phyloP scores from a whole-genome alignment of 2,329 filamentous ascomycete species.

The Xylaria digitata region DNA sequence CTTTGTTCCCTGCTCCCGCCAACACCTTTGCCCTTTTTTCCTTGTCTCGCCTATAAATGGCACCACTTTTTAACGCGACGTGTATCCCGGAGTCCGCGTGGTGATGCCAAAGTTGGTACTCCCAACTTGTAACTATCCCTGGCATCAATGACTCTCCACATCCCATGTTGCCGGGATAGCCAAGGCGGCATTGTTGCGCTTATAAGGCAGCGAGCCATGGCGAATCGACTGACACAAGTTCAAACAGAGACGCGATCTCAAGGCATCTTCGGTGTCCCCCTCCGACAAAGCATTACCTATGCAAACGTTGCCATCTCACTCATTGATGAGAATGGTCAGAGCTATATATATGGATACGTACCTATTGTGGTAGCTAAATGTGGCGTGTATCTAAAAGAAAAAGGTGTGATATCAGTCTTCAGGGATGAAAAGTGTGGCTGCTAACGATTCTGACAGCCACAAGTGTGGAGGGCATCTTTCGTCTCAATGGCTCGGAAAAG shows the following conservation, averaged over 20 bases:
- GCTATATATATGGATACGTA: constrained; percentile 98
- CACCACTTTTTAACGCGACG: constrained; percentile 12
- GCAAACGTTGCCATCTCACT: constrained; percentile 98
- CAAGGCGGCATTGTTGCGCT: constrained; percentile 33
- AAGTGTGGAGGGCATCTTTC: constrained; percentile 95
- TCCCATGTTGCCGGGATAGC: constrained; percentile 8
- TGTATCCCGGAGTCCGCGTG: not conserved
- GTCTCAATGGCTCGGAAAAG: constrained; percentile 94
- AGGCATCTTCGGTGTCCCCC: constrained; percentile 93
- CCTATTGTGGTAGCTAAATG: constrained; percentile 99
- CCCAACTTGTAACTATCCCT: constrained; percentile 2
- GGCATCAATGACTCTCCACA: not conserved
- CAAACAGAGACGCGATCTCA: constrained; percentile 62
- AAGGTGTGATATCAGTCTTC: constrained; percentile 70
- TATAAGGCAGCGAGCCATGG: not conserved
- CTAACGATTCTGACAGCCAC: constrained; percentile 72
- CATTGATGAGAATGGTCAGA: constrained; percentile 89
- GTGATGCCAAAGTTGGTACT: constrained; percentile 2
- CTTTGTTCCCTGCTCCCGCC: constrained; percentile 4
- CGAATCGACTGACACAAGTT: constrained; percentile 41
- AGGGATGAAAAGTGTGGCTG: constrained; percentile 19
- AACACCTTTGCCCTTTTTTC: not conserved
- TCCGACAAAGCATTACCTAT: constrained; percentile 95
- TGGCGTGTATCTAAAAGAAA: constrained; percentile 96
- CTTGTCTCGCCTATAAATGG: not conserved